These are phyloP conservation scores for Plasmodium adleri DNA, from an alignment of 169 alveolate species.

Conservation along the genomic window DNA sequence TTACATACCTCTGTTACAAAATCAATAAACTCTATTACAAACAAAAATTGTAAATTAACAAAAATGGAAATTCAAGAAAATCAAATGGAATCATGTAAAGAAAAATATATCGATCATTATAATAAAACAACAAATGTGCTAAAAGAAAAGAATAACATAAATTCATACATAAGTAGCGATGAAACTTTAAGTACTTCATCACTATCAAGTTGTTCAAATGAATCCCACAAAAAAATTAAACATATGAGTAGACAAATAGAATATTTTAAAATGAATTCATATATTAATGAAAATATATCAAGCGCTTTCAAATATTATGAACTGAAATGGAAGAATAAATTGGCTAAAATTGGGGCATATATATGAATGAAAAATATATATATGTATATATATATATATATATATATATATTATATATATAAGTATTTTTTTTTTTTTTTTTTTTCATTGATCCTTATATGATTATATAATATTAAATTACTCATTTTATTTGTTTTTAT, in stretches of 20 bases:
- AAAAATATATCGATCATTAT: neutral
- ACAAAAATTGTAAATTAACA: conserved; percentile 14
- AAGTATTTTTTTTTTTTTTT: neutral
- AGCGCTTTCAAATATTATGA: conserved; percentile 54
- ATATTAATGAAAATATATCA: conserved; percentile 48
- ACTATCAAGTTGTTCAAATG: conserved; percentile 2
- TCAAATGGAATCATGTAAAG: neutral
- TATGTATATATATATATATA: neutral
- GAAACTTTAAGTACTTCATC: neutral
- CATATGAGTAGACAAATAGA: neutral
- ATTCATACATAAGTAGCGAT: conserved; percentile 10
- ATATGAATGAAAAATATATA: neutral
- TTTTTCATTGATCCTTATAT: neutral
- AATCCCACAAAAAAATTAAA: neutral
- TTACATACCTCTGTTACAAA: neutral
- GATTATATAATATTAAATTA: too few species aligned
- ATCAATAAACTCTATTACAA: neutral
- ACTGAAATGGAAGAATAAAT: conserved; percentile 53
- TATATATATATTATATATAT: neutral
- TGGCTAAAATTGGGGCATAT: conserved; percentile 20
- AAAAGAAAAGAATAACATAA: neutral
- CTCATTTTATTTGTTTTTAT: too few species aligned
- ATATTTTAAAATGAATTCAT: conserved; percentile 13
- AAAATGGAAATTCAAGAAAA: conserved; percentile 3
- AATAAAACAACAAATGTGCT: neutral